Conservation (phyloP, 1,284 basidiomycete genomes). For the Malassezia psittaci region DNA sequence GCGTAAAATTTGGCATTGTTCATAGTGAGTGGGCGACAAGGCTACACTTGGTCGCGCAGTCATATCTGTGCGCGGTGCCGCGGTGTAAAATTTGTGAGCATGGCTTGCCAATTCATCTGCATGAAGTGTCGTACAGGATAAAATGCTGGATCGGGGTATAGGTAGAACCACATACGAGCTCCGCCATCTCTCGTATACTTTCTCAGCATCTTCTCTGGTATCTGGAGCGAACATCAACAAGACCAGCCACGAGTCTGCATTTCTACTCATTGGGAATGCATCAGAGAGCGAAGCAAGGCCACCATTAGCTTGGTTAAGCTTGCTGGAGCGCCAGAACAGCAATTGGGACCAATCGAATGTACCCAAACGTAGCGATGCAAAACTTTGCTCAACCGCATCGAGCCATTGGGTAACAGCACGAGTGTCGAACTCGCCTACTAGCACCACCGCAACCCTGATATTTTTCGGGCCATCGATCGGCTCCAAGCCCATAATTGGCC, state of each 20-base stretch:
- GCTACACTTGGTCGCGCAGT: neutral
- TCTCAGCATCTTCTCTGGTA: neutral
- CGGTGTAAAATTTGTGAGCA: neutral
- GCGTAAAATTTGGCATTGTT: neutral
- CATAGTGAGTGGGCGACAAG: constrained; percentile 1
- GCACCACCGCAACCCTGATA: constrained; percentile 1
- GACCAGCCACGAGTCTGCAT: neutral
- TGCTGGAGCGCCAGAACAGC: neutral
- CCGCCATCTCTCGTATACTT: neutral
- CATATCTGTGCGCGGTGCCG: neutral
- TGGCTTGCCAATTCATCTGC: neutral
- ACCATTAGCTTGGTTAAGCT: neutral
- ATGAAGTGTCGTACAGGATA: neutral
- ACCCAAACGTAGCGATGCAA: constrained; percentile 1
- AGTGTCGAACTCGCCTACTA: neutral
- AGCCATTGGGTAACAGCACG: constrained; percentile 3
- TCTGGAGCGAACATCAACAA: neutral
- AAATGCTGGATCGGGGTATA: neutral
- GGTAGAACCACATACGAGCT: neutral
- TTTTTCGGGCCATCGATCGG: constrained; percentile 1
- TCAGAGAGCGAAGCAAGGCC: neutral
- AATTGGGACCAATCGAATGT: neutral
- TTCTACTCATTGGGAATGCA: neutral
- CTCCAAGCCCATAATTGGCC: constrained; percentile 11
- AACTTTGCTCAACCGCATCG: neutral